Conservation (phyloP, 2,329 filamentous ascomycete species). For the Thielaviopsis euricoi region DNA sequence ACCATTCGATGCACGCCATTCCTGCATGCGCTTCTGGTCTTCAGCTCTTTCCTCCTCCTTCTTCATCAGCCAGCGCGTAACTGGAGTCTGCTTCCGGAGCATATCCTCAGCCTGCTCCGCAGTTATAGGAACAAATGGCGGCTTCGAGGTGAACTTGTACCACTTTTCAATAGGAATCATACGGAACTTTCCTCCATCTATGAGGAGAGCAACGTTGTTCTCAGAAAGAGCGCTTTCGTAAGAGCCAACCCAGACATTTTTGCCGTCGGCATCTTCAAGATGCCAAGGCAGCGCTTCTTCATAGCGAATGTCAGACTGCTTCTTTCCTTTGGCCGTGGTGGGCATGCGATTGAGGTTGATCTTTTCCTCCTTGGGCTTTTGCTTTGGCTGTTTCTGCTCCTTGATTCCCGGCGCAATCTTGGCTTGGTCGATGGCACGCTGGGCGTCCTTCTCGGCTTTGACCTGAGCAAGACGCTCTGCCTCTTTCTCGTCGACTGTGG, state of each 20-base stretch:
- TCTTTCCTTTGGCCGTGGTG: slow-evolving; percentile 63
- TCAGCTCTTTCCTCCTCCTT: slow-evolving; percentile 39
- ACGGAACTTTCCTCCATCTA: slow-evolving; percentile 53
- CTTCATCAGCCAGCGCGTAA: slow-evolving; percentile 67
- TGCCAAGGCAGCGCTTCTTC: slow-evolving; percentile 96
- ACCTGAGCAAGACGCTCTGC: slow-evolving; percentile 49
- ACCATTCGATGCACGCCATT: slow-evolving; percentile 16
- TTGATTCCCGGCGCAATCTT: slow-evolving; percentile 78
- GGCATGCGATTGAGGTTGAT: slow-evolving; percentile 76
- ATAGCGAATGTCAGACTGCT: slow-evolving; percentile 57
- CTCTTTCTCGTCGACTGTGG: slow-evolving; percentile 37
- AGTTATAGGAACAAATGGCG: slow-evolving; percentile 59
- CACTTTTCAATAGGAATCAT: slow-evolving; percentile 91
- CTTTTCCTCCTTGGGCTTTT: slow-evolving; percentile 66
- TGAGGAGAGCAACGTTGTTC: slow-evolving; percentile 64
- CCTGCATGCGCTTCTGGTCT: slow-evolving; percentile 42
- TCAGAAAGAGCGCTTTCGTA: slow-evolving; percentile 83
- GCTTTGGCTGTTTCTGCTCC: slow-evolving; percentile 35
- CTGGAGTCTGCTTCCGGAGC: slow-evolving; percentile 62
- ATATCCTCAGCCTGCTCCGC: slow-evolving; percentile 74
- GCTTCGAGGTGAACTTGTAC: slow-evolving; percentile 75
- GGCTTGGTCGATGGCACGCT: slow-evolving; percentile 72
- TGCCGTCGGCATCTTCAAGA: slow-evolving; percentile 88
- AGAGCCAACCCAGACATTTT: slow-evolving; percentile 82
- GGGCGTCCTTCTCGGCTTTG: slow-evolving; percentile 67